These are phyloP conservation scores for Candolleomyces efflorescens DNA, from an alignment of 768 basidiomycete species.

Conservation along the genomic window DNA sequence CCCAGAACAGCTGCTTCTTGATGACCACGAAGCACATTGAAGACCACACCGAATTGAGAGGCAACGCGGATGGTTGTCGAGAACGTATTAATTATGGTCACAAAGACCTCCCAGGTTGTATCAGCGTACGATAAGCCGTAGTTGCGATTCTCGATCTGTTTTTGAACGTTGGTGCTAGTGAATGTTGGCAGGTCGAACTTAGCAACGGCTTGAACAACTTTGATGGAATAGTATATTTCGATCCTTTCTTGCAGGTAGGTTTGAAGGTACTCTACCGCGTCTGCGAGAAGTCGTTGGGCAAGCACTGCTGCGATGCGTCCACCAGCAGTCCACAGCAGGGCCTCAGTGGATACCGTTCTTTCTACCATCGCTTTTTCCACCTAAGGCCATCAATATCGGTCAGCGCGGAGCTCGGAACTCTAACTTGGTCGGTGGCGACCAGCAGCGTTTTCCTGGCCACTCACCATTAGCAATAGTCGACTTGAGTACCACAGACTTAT, in stretches of 20 bases:
- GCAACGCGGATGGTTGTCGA: conserved; percentile 23
- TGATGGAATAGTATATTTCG: conserved; percentile 55
- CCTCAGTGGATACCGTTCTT: conserved; percentile 51
- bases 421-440: too few species aligned
- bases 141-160: conserved; percentile 42
- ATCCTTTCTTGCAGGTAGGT: conserved; percentile 54
- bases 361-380: conserved; percentile 66
- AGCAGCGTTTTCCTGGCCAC: conserved; percentile 10
- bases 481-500: conserved; percentile 65
- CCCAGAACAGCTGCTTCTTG: neutral
- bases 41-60: neutral
- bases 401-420: conserved; percentile 5
- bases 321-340: conserved; percentile 50
- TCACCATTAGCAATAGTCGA: conserved; percentile 61
- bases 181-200: conserved; percentile 76
- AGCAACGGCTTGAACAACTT: conserved; percentile 62
- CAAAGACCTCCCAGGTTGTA: conserved; percentile 59
- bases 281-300: conserved; percentile 37
- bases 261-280: conserved; percentile 33
- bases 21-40: neutral
- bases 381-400: conserved; percentile 23
- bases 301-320: conserved; percentile 54
- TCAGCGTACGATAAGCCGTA: conserved; percentile 39
- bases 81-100: conserved; percentile 35
- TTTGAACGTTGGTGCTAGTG: conserved; percentile 56